Evolutionary conservation across 176 grass and related monocot species (phyloP).

Genomic region (Cymbopogon citratus): DNA sequence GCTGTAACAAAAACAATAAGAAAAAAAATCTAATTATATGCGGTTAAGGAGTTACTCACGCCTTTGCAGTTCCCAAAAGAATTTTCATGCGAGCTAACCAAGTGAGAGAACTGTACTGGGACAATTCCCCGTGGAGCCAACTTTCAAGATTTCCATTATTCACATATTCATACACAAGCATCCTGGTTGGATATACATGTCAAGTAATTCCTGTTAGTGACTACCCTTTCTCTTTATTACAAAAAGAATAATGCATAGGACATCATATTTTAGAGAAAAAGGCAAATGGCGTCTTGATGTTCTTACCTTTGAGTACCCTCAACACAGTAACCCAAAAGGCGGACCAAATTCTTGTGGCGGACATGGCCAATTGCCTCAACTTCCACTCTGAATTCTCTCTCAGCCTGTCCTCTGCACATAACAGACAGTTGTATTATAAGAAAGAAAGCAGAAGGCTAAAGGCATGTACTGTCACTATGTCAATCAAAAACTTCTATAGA

Average conservation of each 20-base stretch:
- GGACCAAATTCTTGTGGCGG: slow-evolving; percentile 92
- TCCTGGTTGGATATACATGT: slow-evolving; percentile 54
- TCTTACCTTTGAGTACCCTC: slow-evolving; percentile 93
- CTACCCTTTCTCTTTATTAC: neutral
- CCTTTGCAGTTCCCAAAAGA: slow-evolving; percentile 88
- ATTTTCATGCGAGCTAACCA: slow-evolving; percentile 96
- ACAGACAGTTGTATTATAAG: slow-evolving; percentile 10
- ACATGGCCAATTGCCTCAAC: slow-evolving; percentile 98
- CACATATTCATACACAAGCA: slow-evolving; percentile 97
- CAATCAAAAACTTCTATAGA: neutral
- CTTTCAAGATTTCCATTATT: slow-evolving; percentile 95
- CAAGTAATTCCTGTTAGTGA: slow-evolving; percentile 29
- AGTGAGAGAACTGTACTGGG: slow-evolving; percentile 73
- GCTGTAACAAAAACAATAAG: slow-evolving; percentile 3
- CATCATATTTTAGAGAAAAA: neutral
- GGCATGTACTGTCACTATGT: neutral
- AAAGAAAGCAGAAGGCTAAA: slow-evolving; percentile 2
- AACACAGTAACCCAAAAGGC: slow-evolving; percentile 87
- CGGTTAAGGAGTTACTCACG: slow-evolving; percentile 57
- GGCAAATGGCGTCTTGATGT: neutral
- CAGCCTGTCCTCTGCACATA: slow-evolving; percentile 73
- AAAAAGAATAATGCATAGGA: slow-evolving; percentile 12
- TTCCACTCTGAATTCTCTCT: slow-evolving; percentile 99
- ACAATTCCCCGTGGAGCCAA: slow-evolving; percentile 93
- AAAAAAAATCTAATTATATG: neutral